These are phyloP conservation scores for Saccharomycopsis microspora DNA, from an alignment of 805 yeast species.

Conservation along the genomic window DNA sequence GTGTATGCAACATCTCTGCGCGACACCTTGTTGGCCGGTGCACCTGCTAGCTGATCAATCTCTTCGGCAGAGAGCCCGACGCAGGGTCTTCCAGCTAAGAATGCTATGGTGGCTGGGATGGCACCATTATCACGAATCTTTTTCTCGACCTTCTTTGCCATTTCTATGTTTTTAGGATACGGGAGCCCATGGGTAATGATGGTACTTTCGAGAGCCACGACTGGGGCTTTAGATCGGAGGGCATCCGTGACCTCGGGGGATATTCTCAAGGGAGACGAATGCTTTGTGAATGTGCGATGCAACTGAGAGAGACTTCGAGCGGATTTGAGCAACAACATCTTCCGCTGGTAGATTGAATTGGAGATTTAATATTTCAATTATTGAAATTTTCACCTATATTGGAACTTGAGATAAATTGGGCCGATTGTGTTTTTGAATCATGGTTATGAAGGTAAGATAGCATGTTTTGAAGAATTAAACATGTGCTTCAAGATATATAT, in stretches of 20 bases:
- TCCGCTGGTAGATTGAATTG: too few species aligned
- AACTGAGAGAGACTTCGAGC: too few species aligned
- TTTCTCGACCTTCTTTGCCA: conserved; percentile 62
- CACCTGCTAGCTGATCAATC: conserved; percentile 38
- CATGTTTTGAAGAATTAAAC: too few species aligned
- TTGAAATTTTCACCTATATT: background rate
- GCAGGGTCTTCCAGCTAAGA: conserved; percentile 56
- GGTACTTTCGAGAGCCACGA: conserved; percentile 79
- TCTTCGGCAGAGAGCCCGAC: conserved; percentile 50
- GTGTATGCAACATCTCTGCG: conserved; percentile 70
- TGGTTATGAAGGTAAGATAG: too few species aligned
- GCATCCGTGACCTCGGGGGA: conserved; percentile 53
- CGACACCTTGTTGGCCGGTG: conserved; percentile 46
- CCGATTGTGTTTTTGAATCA: too few species aligned
- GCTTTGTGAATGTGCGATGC: too few species aligned
- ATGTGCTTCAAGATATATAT: too few species aligned
- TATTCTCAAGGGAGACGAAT: conserved; percentile 1
- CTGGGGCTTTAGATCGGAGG: conserved; percentile 42
- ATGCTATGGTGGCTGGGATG: conserved; percentile 78
- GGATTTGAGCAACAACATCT: too few species aligned
- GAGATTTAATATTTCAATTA: too few species aligned
- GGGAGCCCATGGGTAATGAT: conserved; percentile 88
- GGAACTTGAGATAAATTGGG: background rate
- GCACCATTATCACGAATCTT: conserved; percentile 52
- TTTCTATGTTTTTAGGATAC: conserved; percentile 57